A percentile compares a stretch with the other conserved stretches of the same genome.
These are phyloP conservation scores for Pharus latifolius DNA, from an alignment of 176 grass and related monocot genomes.

Conservation along the genomic window DNA sequence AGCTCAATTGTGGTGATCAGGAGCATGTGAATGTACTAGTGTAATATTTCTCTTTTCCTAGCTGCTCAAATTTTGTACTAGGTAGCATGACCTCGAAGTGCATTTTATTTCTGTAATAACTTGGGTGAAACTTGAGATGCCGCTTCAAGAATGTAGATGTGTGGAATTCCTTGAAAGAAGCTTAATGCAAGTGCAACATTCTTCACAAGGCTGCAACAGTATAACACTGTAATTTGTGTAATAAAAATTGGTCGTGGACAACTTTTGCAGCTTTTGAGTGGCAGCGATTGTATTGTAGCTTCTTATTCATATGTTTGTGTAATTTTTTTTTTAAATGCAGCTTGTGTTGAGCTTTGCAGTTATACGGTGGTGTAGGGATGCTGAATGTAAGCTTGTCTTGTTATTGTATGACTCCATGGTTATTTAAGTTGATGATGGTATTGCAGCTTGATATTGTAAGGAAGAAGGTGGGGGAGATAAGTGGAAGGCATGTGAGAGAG, in stretches of 20 bases:
- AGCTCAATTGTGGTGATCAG: background rate
- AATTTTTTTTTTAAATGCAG: too few species aligned
- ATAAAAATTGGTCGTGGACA: too few species aligned
- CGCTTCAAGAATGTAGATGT: too few species aligned
- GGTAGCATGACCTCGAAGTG: background rate
- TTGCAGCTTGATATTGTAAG: constrained; percentile 54
- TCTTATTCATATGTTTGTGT: too few species aligned
- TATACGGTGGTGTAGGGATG: background rate
- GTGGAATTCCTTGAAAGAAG: too few species aligned
- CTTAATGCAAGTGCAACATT: too few species aligned
- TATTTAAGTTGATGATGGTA: background rate
- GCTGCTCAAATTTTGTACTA: background rate
- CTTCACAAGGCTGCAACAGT: too few species aligned
- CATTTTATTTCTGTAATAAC: background rate
- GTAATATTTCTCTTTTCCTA: background rate
- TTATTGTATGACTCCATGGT: background rate
- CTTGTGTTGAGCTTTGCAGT: too few species aligned
- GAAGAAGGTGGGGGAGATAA: constrained; percentile 57
- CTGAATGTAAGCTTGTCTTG: background rate
- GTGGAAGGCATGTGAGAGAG: constrained; percentile 25
- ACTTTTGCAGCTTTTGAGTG: too few species aligned
- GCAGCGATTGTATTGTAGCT: too few species aligned
- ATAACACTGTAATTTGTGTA: too few species aligned
- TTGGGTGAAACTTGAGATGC: background rate
- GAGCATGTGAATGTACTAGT: background rate